Evolutionary conservation across 306 rosid species (phyloP).

Genomic region (Dryas drummondii): DNA sequence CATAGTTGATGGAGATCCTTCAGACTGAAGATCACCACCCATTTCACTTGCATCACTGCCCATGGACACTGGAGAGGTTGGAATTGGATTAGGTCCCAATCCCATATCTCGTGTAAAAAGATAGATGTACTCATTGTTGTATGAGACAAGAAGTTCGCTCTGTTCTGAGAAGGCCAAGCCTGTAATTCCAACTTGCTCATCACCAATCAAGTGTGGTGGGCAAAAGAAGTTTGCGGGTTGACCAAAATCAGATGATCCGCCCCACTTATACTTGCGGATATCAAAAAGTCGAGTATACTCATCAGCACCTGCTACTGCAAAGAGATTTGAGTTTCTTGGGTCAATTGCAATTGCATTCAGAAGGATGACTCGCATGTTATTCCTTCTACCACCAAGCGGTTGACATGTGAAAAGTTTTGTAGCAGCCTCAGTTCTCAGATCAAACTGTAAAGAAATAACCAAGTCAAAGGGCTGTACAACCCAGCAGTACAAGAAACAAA

Average conservation of each 20-base stretch:
- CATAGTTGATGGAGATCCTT: constrained; percentile 38
- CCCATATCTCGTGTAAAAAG: constrained; percentile 88
- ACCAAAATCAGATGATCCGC: constrained; percentile 70
- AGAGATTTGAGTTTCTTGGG: constrained; percentile 92
- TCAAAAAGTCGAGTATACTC: constrained; percentile 81
- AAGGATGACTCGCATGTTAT: constrained; percentile 42
- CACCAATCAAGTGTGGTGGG: constrained; percentile 68
- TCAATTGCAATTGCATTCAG: constrained; percentile 90
- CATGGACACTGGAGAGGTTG: constrained; percentile 42
- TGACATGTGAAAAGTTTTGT: constrained; percentile 79
- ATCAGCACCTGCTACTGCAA: constrained; percentile 81
- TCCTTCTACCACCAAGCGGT: constrained; percentile 49
- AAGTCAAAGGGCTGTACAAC: constrained; percentile 27
- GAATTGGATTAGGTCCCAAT: constrained; percentile 60
- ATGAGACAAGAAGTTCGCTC: constrained; percentile 88
- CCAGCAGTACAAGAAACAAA: not conserved
- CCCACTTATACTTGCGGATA: constrained; percentile 79
- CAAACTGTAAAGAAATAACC: constrained; percentile 63
- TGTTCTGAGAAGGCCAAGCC: constrained; percentile 96
- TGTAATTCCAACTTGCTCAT: constrained; percentile 71
- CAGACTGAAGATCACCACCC: constrained; percentile 39
- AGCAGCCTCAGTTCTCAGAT: constrained; percentile 68
- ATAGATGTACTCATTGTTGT: constrained; percentile 72
- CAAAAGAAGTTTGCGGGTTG: constrained; percentile 67
- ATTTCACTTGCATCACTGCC: constrained; percentile 60